Evolutionary conservation across 306 rosid species (phyloP).

Genomic region (Cicer cuneatum): DNA sequence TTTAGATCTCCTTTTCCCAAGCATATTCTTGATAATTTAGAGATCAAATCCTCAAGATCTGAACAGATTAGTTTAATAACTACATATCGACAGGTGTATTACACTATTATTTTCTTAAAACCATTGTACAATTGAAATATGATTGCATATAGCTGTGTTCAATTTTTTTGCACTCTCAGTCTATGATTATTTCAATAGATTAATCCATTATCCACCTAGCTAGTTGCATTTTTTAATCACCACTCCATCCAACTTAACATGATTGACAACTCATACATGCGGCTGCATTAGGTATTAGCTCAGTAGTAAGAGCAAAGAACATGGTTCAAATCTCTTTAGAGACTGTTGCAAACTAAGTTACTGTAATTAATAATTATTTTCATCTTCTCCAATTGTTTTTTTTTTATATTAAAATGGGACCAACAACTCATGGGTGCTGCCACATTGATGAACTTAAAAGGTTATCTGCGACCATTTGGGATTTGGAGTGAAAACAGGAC

Average conservation of each 20-base stretch:
- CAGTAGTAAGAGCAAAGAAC: too few species aligned
- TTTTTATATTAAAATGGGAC: background rate
- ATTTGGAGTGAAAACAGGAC: constrained; percentile 82
- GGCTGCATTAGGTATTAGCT: too few species aligned
- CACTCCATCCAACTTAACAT: background rate
- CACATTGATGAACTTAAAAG: constrained; percentile 45
- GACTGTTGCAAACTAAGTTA: too few species aligned
- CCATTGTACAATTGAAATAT: too few species aligned
- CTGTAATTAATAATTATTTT: too few species aligned
- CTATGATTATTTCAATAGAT: background rate
- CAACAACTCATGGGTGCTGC: constrained; percentile 2
- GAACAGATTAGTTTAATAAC: too few species aligned
- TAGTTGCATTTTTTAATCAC: background rate
- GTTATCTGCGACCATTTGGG: constrained; percentile 90
- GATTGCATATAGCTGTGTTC: too few species aligned
- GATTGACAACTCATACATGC: background rate
- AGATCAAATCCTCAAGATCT: too few species aligned
- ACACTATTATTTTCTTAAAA: too few species aligned
- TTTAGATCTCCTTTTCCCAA: background rate
- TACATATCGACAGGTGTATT: too few species aligned
- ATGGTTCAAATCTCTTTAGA: too few species aligned
- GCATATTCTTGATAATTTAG: background rate
- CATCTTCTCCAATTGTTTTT: too few species aligned
- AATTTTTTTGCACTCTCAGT: background rate
- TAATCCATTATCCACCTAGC: background rate